Conservation (phyloP, 305 asterid species). For the Salvia sclarea region DNA sequence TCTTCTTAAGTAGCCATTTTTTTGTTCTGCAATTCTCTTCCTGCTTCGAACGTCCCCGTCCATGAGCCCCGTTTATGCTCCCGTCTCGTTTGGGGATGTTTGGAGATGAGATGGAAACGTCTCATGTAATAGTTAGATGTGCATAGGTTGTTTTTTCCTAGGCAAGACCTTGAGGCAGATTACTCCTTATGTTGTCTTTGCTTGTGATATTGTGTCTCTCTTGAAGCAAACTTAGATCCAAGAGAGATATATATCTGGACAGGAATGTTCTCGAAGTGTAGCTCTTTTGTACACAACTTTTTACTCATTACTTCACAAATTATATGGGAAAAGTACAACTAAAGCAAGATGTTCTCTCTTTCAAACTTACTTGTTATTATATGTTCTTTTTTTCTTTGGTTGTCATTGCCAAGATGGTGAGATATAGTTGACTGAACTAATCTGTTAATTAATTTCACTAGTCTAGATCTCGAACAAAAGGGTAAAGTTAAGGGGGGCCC, state of each 20-base stretch:
- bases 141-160: slow-evolving; percentile 20
- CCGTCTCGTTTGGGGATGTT: not conserved
- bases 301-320: not conserved
- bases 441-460: too few species aligned
- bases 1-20: slow-evolving; percentile 30
- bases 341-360: not conserved
- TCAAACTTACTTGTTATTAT: not conserved
- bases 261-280: not conserved
- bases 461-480: too few species aligned
- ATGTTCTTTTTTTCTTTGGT: not conserved
- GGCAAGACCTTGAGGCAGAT: slow-evolving; percentile 7
- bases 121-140: slow-evolving; percentile 23
- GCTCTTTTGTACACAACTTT: not conserved
- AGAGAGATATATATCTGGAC: not conserved
- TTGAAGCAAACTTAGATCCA: not conserved
- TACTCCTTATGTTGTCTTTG: not conserved
- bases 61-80: not conserved
- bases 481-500: too few species aligned
- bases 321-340: not conserved
- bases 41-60: not conserved
- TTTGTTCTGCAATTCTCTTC: slow-evolving; percentile 9
- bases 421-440: not conserved
- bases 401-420: not conserved
- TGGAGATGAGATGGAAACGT: slow-evolving; percentile 20
- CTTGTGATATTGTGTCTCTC: not conserved